Conservation (phyloP, 495 filamentous ascomycete genomes). For the Penicillium silybi region DNA sequence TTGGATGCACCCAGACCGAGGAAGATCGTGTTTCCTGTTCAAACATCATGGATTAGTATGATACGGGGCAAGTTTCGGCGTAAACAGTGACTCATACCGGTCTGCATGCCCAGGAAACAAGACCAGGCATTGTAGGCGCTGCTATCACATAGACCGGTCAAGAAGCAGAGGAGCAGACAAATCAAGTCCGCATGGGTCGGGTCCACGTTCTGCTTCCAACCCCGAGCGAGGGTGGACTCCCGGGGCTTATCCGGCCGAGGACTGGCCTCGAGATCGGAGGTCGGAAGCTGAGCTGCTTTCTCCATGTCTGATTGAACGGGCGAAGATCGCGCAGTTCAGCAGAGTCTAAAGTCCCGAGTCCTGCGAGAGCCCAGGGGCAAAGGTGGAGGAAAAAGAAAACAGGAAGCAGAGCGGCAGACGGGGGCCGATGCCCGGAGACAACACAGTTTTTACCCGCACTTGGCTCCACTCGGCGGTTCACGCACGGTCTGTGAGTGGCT, state of each 20-base stretch:
- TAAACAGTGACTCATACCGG: slow-evolving; percentile 52
- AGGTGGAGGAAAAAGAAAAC: background rate
- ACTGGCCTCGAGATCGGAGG: slow-evolving; percentile 25
- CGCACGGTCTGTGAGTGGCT: too few species aligned
- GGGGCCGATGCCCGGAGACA: background rate
- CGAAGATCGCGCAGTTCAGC: background rate
- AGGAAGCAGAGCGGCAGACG: background rate
- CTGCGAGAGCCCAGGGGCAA: background rate
- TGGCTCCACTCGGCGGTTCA: background rate
- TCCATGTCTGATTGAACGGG: slow-evolving; percentile 13
- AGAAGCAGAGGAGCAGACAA: slow-evolving; percentile 52
- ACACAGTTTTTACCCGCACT: background rate
- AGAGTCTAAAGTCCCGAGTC: background rate
- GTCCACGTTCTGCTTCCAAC: slow-evolving; percentile 38
- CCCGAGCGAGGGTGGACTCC: slow-evolving; percentile 10
- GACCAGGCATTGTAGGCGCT: slow-evolving; percentile 59
- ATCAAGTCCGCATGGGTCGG: slow-evolving; percentile 47
- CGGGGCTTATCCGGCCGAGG: slow-evolving; percentile 12
- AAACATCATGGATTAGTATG: background rate
- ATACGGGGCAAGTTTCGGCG: background rate
- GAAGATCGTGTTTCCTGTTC: slow-evolving; percentile 62
- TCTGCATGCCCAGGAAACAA: slow-evolving; percentile 63
- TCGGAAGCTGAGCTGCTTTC: slow-evolving; percentile 10
- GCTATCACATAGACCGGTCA: slow-evolving; percentile 59
- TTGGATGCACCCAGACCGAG: slow-evolving; percentile 58